Percentiles rank a stretch among this genome's conserved stretches.
Conservation (phyloP, 768 basidiomycete species). For the Piloderma croceum region DNA sequence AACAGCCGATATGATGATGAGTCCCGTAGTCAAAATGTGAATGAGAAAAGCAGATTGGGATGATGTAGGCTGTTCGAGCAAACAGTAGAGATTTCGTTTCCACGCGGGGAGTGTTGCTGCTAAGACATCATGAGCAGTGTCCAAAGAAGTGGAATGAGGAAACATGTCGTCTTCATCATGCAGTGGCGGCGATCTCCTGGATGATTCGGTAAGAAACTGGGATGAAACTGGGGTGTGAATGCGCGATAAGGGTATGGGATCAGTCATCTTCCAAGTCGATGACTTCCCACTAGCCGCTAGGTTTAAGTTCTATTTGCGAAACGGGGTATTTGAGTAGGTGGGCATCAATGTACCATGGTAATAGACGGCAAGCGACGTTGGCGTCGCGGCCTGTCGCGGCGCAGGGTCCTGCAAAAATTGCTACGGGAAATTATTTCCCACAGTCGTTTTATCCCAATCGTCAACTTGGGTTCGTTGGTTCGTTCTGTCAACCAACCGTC, state of each 20-base stretch:
- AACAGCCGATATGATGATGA: conserved; percentile 70
- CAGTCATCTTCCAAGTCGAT: too few species aligned
- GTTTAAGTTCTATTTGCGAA: too few species aligned
- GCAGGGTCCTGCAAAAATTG: too few species aligned
- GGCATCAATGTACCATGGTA: too few species aligned
- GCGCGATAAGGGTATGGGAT: background rate
- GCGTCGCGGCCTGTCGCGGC: too few species aligned
- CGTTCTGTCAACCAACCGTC: too few species aligned
- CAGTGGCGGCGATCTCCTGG: conserved; percentile 22
- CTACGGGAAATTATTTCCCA: too few species aligned
- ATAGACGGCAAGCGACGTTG: too few species aligned
- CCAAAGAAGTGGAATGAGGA: conserved; percentile 29
- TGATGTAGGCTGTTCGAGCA: conserved; percentile 78
- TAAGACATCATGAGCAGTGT: conserved; percentile 8
- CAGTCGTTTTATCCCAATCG: too few species aligned
- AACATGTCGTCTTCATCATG: conserved; percentile 36
- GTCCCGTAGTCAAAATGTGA: conserved; percentile 61
- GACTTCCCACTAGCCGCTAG: too few species aligned
- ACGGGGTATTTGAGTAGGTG: too few species aligned
- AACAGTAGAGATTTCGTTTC: conserved; percentile 60
- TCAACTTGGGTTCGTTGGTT: too few species aligned
- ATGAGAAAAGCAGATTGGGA: conserved; percentile 72
- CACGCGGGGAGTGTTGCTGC: conserved; percentile 33
- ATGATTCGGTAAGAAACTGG: conserved; percentile 43
- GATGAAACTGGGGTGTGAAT: conserved; percentile 13